phyloP scores from a whole-genome alignment of 306 rosid species.

The Dalbergia cultrata region DNA sequence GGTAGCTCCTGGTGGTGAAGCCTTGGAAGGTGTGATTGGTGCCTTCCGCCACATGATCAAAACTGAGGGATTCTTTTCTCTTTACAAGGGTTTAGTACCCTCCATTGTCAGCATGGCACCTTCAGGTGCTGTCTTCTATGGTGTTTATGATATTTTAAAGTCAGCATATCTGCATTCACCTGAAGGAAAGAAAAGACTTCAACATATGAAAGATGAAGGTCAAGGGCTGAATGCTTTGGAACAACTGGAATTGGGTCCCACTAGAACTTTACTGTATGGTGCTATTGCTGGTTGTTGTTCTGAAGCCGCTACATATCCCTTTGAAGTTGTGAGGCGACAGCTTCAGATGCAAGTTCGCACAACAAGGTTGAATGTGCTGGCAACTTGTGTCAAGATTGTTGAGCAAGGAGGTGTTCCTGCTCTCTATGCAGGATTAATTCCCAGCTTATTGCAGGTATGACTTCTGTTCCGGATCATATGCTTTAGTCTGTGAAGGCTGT shows the following conservation, averaged over 20 bases:
- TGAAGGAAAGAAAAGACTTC: constrained; percentile 84
- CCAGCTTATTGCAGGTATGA: constrained; percentile 93
- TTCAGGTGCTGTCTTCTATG: constrained; percentile 95
- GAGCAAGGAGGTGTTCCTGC: constrained; percentile 93
- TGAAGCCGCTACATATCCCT: constrained; percentile 95
- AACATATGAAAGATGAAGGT: constrained; percentile 67
- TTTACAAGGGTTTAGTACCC: constrained; percentile 93
- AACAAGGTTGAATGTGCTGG: constrained; percentile 76
- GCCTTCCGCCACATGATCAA: constrained; percentile 83
- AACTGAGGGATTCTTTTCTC: constrained; percentile 93
- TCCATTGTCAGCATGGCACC: constrained; percentile 98
- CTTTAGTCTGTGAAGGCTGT: constrained; percentile 18
- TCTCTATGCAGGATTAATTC: constrained; percentile 84
- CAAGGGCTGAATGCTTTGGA: constrained; percentile 78
- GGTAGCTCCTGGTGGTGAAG: constrained; percentile 99
- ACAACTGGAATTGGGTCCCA: constrained; percentile 89
- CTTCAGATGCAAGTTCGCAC: constrained; percentile 91
- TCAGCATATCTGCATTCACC: constrained; percentile 86
- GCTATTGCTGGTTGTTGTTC: constrained; percentile 97
- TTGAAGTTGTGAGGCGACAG: constrained; percentile 92
- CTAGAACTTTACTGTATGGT: constrained; percentile 86
- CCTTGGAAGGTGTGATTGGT: constrained; percentile 90
- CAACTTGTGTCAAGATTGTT: constrained; percentile 80
- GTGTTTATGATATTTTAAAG: constrained; percentile 89
- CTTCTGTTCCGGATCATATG: constrained; percentile 26